These are phyloP conservation scores for Podila horticola DNA, from an alignment of 192 early-diverging fungal genomes.

Conservation along the genomic window DNA sequence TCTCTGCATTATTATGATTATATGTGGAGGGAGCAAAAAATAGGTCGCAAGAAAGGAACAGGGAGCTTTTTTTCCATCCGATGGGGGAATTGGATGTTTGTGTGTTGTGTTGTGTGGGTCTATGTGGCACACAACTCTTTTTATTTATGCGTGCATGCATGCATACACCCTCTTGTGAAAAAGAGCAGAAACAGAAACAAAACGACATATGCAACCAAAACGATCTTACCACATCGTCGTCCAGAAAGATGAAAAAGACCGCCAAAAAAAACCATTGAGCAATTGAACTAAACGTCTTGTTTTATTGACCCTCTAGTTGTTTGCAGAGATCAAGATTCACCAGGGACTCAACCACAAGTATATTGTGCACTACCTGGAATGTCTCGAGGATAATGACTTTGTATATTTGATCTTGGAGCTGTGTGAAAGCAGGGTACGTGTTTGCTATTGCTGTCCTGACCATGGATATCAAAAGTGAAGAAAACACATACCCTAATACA, in stretches of 20 bases:
- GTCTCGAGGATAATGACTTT: slow-evolving; percentile 89
- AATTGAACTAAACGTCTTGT: background rate
- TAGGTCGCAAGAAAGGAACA: too few species aligned
- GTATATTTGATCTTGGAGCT: slow-evolving; percentile 94
- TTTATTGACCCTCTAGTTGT: slow-evolving; percentile 52
- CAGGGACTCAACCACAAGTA: slow-evolving; percentile 74
- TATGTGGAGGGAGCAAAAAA: too few species aligned
- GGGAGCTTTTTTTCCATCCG: too few species aligned
- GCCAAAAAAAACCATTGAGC: too few species aligned
- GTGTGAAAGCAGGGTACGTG: slow-evolving; percentile 82
- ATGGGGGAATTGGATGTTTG: too few species aligned
- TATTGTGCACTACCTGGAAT: slow-evolving; percentile 82
- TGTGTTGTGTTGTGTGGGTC: too few species aligned
- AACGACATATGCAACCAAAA: background rate
- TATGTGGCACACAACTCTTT: background rate
- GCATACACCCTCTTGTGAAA: background rate
- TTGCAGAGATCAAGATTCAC: slow-evolving; percentile 86
- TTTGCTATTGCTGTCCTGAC: background rate
- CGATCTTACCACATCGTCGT: background rate
- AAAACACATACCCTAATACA: background rate
- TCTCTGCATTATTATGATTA: too few species aligned
- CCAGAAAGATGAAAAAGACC: too few species aligned
- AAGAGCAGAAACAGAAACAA: background rate
- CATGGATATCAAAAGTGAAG: background rate
- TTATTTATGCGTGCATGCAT: background rate